Conservation (phyloP, 305 asterid species). For the Fraxinus sp. region DNA sequence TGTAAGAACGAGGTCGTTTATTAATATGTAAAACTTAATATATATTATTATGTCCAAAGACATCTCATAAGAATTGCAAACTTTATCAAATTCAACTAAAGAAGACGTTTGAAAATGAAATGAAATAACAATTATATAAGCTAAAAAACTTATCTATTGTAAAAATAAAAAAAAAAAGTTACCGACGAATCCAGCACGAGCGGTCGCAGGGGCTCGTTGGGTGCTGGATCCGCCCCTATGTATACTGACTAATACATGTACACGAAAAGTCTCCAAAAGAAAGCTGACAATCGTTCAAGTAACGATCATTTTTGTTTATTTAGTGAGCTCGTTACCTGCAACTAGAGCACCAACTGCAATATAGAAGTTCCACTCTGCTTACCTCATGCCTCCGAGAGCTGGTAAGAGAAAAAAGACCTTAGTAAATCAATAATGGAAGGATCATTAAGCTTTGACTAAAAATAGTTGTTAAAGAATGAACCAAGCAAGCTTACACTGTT, state of each 20-base stretch:
- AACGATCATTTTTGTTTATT: background rate
- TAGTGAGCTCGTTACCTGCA: slow-evolving; percentile 71
- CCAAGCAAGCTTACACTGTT: slow-evolving; percentile 3
- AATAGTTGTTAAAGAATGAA: background rate
- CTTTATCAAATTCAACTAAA: no score
- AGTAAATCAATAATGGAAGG: slow-evolving; percentile 8
- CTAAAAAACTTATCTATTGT: no score
- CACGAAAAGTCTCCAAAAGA: background rate
- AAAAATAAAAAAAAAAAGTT: no score
- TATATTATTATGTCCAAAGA: no score
- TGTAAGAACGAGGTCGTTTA: no score
- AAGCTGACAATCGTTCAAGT: background rate
- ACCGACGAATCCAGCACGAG: no score
- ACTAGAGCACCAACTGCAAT: slow-evolving; percentile 85
- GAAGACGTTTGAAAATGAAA: no score
- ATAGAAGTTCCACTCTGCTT: slow-evolving; percentile 92
- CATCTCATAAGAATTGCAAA: no score
- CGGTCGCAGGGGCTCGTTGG: no score
- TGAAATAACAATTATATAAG: no score
- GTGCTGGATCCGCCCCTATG: no score
- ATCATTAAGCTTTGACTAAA: background rate
- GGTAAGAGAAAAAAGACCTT: slow-evolving; percentile 20
- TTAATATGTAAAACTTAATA: no score
- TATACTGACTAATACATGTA: background rate
- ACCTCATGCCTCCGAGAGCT: slow-evolving; percentile 99